Conservation (phyloP, 768 basidiomycete genomes). For the Auriculariales sp. region DNA sequence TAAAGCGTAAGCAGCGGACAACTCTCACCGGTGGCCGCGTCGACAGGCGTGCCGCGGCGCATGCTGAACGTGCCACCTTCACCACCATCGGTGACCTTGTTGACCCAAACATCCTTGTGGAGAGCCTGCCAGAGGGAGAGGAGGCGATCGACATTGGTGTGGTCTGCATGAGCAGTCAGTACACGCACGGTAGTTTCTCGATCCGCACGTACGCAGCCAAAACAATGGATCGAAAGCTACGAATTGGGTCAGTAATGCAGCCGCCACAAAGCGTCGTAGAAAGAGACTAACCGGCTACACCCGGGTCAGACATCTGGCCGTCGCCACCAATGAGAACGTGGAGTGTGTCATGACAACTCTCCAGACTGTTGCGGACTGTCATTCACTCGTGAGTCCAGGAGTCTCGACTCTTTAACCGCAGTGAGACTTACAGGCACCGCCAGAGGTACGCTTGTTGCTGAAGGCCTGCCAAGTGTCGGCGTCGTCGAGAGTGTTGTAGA, state of each 20-base stretch:
- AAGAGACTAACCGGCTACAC: not conserved
- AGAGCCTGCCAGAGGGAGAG: slow-evolving; percentile 36
- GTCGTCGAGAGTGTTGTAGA: slow-evolving; percentile 21
- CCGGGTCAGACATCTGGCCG: slow-evolving; percentile 26
- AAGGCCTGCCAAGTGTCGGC: slow-evolving; percentile 28
- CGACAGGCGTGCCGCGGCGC: slow-evolving; percentile 7
- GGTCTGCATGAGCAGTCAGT: too few relatives aligned
- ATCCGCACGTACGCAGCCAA: too few relatives aligned
- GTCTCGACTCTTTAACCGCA: too few relatives aligned
- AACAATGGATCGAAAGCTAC: slow-evolving; percentile 39
- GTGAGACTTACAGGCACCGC: not conserved
- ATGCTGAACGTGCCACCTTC: slow-evolving; percentile 2
- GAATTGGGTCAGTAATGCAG: not conserved
- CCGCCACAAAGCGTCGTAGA: too few relatives aligned
- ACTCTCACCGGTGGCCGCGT: slow-evolving; percentile 12
- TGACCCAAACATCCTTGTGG: slow-evolving; percentile 27
- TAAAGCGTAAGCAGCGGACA: not conserved
- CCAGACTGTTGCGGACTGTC: slow-evolving; percentile 17
- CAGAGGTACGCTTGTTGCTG: slow-evolving; percentile 20
- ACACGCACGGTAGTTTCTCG: too few relatives aligned
- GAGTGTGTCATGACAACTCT: slow-evolving; percentile 33
- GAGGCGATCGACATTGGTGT: slow-evolving; percentile 34
- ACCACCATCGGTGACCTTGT: slow-evolving; percentile 9
- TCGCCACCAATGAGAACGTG: slow-evolving; percentile 25
- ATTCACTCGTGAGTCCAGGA: too few relatives aligned